A percentile compares a stretch with the other conserved stretches of the same genome.
These are phyloP conservation scores for Coemansia sp. DNA, from an alignment of 192 early-diverging fungal species.

Conservation along the genomic window DNA sequence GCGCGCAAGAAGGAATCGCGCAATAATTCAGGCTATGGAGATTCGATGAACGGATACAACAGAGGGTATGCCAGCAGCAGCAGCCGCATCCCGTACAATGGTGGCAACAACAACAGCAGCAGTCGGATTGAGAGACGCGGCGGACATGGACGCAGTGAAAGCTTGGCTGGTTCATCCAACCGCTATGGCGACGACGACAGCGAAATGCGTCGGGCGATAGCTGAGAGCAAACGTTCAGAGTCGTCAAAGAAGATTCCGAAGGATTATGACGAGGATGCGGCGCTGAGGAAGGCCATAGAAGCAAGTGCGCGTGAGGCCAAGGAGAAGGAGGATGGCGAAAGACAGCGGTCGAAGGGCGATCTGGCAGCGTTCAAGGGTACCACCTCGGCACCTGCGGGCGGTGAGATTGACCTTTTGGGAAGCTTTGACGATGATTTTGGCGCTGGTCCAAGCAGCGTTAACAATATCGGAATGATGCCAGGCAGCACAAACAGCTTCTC, in stretches of 20 bases:
- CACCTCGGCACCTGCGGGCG: not conserved
- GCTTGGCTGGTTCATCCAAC: constrained; percentile 22
- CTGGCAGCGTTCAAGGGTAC: not conserved
- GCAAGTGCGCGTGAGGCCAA: constrained; percentile 75
- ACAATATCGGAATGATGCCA: constrained; percentile 29
- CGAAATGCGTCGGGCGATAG: constrained; percentile 79
- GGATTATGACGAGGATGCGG: constrained; percentile 61
- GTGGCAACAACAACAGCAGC: constrained; percentile 10
- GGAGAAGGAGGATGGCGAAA: constrained; percentile 19
- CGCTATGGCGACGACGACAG: constrained; percentile 69
- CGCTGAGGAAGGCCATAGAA: constrained; percentile 81
- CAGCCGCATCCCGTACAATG: constrained; percentile 26
- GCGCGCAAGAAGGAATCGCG: constrained; percentile 66
- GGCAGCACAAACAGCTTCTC: constrained; percentile 28
- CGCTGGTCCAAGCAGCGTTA: constrained; percentile 20
- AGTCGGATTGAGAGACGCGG: constrained; percentile 10
- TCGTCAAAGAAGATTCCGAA: constrained; percentile 42
- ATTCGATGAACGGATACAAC: constrained; percentile 21
- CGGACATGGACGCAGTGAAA: constrained; percentile 32
- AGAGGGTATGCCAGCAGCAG: constrained; percentile 41
- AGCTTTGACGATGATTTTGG: constrained; percentile 35
- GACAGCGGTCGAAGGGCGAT: not conserved
- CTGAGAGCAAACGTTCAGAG: constrained; percentile 75
- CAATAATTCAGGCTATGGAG: constrained; percentile 38
- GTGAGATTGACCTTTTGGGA: constrained; percentile 47